phyloP scores from a whole-genome alignment of 768 basidiomycete genomes.

The Arthromyces matolae region DNA sequence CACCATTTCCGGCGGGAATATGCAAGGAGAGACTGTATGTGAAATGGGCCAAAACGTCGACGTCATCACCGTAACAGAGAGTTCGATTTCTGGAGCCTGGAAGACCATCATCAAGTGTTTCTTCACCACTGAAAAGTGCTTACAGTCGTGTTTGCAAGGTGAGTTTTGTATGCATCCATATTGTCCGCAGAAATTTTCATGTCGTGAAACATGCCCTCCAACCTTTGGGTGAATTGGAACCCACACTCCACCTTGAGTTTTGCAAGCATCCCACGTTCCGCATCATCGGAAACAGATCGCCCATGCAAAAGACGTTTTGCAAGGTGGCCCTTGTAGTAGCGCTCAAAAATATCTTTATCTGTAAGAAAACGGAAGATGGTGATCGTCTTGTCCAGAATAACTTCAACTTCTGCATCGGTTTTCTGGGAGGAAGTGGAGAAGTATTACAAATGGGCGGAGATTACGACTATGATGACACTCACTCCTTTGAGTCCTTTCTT shows the following conservation, averaged over 20 bases:
- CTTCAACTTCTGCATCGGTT: constrained; percentile 90
- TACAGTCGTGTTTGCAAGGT: constrained; percentile 60
- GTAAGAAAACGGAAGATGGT: constrained; percentile 90
- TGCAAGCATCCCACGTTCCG: constrained; percentile 94
- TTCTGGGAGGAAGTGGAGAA: constrained; percentile 51
- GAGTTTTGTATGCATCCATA: constrained; percentile 66
- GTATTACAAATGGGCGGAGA: background rate
- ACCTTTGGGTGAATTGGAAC: constrained; percentile 93
- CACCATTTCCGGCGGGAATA: constrained; percentile 60
- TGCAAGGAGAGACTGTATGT: constrained; percentile 59
- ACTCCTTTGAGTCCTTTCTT: constrained; percentile 94
- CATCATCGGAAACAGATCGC: constrained; percentile 94
- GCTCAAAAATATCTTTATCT: constrained; percentile 97
- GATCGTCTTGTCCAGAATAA: constrained; percentile 91
- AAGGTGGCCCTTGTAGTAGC: constrained; percentile 95
- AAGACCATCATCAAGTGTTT: constrained; percentile 5
- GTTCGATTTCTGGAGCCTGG: constrained; percentile 72
- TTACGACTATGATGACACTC: constrained; percentile 35
- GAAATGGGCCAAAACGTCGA: constrained; percentile 95
- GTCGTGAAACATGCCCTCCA: constrained; percentile 99
- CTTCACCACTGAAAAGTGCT: constrained; percentile 21
- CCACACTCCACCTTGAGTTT: constrained; percentile 97
- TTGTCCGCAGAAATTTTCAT: constrained; percentile 87
- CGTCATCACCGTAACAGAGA: constrained; percentile 91
- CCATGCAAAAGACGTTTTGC: constrained; percentile 85